phyloP scores from a whole-genome alignment of 2,329 filamentous ascomycete species.

The Cladosporium sp. region DNA sequence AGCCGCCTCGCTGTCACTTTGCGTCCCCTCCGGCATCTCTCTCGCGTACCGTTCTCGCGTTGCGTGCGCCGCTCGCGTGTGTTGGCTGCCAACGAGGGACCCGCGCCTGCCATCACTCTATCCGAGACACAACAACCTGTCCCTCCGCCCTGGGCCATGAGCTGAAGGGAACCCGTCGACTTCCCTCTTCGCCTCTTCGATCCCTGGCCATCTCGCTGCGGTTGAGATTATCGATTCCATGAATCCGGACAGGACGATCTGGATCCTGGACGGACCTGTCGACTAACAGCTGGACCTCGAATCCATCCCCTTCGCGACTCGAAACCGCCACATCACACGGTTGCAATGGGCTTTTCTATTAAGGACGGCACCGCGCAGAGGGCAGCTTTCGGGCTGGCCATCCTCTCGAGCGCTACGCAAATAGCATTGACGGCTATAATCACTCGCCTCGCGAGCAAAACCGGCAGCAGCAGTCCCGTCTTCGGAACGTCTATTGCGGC shows the following conservation, averaged over 20 bases:
- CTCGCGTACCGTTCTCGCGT: slow-evolving; percentile 9
- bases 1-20: slow-evolving; percentile 9
- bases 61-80: slow-evolving; percentile 8
- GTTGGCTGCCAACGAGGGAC: slow-evolving; percentile 7
- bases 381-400: slow-evolving; percentile 8
- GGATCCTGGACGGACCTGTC: slow-evolving; percentile 10
- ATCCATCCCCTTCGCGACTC: no score
- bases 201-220: slow-evolving; percentile 3
- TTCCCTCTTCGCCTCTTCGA: background rate
- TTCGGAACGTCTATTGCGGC: slow-evolving; percentile 17
- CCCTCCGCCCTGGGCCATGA: background rate
- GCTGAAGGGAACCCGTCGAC: background rate
- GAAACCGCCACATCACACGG: background rate
- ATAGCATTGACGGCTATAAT: slow-evolving; percentile 17
- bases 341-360: slow-evolving; percentile 7
- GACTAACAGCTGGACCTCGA: background rate
- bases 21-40: slow-evolving; percentile 1
- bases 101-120: slow-evolving; percentile 3
- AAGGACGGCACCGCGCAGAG: slow-evolving; percentile 3
- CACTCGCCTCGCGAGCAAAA: slow-evolving; percentile 16
- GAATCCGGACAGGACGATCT: slow-evolving; percentile 2
- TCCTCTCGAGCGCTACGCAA: slow-evolving; percentile 16
- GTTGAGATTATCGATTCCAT: slow-evolving; percentile 11
- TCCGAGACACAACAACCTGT: slow-evolving; percentile 7
- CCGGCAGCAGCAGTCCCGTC: slow-evolving; percentile 6